Percentiles rank a stretch among this genome's conserved stretches.
These are phyloP conservation scores for Dryas integrifolia DNA, from an alignment of 331 rosid species.

Conservation along the genomic window DNA sequence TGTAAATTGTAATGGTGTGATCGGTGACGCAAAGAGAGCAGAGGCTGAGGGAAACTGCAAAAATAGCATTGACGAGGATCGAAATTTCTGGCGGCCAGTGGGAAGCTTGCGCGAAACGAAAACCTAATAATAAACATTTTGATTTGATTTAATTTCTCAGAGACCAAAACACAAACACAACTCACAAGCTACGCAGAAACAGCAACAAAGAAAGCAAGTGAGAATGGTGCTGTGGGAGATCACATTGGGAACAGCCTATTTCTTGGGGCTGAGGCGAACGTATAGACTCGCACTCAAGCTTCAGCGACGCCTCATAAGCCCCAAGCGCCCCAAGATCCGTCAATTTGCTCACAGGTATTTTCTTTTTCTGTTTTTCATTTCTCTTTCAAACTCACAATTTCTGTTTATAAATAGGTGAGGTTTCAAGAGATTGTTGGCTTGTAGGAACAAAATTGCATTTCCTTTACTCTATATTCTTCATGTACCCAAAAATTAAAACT, in stretches of 20 bases:
- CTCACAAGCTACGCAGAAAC: neutral
- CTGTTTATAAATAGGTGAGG: neutral
- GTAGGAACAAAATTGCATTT: too few relatives aligned
- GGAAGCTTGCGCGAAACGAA: conserved; percentile 45
- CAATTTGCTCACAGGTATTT: conserved; percentile 63
- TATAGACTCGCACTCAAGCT: conserved; percentile 67
- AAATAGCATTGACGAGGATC: too few relatives aligned
- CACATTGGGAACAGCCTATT: conserved; percentile 84
- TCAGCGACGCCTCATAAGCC: conserved; percentile 64
- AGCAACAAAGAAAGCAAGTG: conserved; percentile 11
- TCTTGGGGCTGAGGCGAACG: conserved; percentile 81
- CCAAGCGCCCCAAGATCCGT: conserved; percentile 64
- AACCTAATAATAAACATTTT: conserved; percentile 4
- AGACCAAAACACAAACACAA: neutral
- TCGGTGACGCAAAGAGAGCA: neutral
- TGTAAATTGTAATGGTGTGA: too few relatives aligned
- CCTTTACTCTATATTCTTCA: too few relatives aligned
- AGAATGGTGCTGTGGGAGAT: conserved; percentile 93
- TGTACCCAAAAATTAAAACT: too few relatives aligned
- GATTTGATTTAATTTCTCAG: neutral
- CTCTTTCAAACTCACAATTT: neutral
- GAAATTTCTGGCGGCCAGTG: conserved; percentile 22
- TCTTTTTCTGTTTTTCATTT: neutral
- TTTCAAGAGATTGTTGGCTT: neutral
- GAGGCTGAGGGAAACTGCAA: neutral